phyloP scores from a whole-genome alignment of 2,329 filamentous ascomycete genomes.

The Sporothrix pseudoabietina region DNA sequence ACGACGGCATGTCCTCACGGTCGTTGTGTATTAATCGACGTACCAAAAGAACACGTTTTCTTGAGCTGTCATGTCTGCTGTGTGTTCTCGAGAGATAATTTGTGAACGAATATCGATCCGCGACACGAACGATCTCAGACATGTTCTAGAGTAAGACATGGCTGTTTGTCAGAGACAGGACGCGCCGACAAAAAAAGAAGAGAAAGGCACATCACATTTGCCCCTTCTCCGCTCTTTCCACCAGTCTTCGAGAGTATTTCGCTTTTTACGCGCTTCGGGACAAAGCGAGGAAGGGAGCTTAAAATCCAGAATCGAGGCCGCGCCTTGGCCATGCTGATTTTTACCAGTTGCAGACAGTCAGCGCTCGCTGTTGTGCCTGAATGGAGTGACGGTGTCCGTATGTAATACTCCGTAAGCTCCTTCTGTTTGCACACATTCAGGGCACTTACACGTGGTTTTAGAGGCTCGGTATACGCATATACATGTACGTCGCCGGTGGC shows the following conservation, averaged over 20 bases:
- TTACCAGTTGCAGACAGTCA: neutral
- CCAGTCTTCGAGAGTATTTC: neutral
- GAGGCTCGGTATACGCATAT: neutral
- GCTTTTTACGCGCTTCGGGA: neutral
- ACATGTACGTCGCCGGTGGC: neutral
- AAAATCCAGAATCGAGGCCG: neutral
- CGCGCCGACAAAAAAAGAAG: neutral
- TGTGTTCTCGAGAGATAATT: neutral
- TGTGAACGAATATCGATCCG: neutral
- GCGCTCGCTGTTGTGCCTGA: neutral
- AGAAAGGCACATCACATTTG: neutral
- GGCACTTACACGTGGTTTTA: neutral
- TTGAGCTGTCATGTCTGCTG: neutral
- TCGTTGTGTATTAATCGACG: neutral
- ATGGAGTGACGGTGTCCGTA: neutral
- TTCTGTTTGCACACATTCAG: neutral
- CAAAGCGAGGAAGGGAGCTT: neutral
- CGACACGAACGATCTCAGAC: neutral
- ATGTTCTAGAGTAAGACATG: neutral
- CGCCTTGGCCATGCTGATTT: neutral
- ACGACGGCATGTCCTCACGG: neutral
- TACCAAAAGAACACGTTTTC: neutral
- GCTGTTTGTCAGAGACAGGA: slow-evolving; percentile 10
- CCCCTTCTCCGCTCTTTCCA: neutral
- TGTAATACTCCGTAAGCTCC: neutral